These are phyloP conservation scores for Pythium phragmitis DNA, from an alignment of 352 stramenopile genomes.

Conservation along the genomic window DNA sequence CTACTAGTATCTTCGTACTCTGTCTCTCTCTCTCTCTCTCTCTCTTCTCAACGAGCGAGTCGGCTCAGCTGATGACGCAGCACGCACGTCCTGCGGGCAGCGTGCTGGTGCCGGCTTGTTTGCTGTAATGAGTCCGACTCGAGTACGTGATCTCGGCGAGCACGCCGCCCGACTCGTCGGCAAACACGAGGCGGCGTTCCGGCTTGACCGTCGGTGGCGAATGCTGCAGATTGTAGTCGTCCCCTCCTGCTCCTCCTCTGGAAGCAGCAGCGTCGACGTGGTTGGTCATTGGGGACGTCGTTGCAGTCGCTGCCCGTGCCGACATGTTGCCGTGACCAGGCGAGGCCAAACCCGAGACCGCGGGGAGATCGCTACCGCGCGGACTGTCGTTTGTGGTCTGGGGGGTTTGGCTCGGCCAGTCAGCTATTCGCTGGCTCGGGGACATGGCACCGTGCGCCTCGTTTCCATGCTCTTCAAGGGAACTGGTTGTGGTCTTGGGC, in stretches of 20 bases:
- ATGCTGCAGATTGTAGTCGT: background rate
- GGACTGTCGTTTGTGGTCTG: slow-evolving; percentile 16
- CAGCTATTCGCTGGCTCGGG: slow-evolving; percentile 29
- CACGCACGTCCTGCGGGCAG: slow-evolving; percentile 37
- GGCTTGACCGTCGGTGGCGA: slow-evolving; percentile 28
- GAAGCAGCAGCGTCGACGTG: background rate
- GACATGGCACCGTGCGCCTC: slow-evolving; percentile 19
- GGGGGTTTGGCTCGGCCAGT: slow-evolving; percentile 27
- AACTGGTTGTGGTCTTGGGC: slow-evolving; percentile 28
- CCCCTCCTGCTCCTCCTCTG: background rate
- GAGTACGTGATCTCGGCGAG: slow-evolving; percentile 72
- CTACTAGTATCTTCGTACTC: background rate
- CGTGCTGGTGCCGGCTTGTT: slow-evolving; percentile 41
- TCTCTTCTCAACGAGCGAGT: background rate
- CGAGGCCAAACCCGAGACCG: slow-evolving; percentile 10
- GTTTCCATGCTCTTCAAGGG: slow-evolving; percentile 27
- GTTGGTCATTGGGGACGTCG: background rate
- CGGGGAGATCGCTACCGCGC: slow-evolving; percentile 17
- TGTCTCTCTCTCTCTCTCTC: background rate
- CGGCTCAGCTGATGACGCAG: slow-evolving; percentile 46
- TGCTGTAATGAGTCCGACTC: slow-evolving; percentile 78
- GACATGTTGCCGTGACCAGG: slow-evolving; percentile 3
- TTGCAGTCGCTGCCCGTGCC: slow-evolving; percentile 23
- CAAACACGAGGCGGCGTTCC: slow-evolving; percentile 54
- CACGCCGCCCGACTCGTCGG: slow-evolving; percentile 55